Percentiles rank a stretch among this genome's conserved stretches.
These are phyloP conservation scores for Penicillium manginii DNA, from an alignment of 495 filamentous ascomycete species.

Conservation along the genomic window DNA sequence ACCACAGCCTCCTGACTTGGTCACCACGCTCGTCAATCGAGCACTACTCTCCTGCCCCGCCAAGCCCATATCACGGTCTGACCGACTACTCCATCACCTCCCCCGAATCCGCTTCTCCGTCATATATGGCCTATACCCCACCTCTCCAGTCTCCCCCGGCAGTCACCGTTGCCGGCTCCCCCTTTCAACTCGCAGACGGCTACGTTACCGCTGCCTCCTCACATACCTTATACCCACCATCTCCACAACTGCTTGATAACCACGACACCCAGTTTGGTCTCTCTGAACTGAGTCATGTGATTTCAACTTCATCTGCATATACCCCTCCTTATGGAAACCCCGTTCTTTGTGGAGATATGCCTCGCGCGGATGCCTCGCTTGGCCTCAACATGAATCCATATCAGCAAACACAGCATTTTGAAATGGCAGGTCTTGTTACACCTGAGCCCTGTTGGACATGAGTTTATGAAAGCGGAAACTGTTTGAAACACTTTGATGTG, in stretches of 20 bases:
- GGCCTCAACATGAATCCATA: conserved; percentile 42
- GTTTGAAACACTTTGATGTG: not conserved
- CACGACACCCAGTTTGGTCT: conserved; percentile 32
- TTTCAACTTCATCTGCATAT: conserved; percentile 38
- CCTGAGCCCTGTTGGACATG: conserved; percentile 42
- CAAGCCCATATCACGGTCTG: conserved; percentile 43
- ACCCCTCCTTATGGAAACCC: conserved; percentile 41
- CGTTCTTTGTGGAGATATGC: conserved; percentile 31
- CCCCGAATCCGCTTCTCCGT: conserved; percentile 43
- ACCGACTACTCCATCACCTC: conserved; percentile 41
- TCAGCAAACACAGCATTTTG: conserved; percentile 35
- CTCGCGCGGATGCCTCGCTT: conserved; percentile 30
- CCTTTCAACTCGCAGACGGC: conserved; percentile 36
- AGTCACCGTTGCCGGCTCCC: conserved; percentile 41
- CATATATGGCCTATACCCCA: conserved; percentile 46
- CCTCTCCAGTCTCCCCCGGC: conserved; percentile 47
- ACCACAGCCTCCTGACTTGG: conserved; percentile 42
- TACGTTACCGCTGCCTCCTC: conserved; percentile 39
- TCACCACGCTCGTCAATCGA: conserved; percentile 46
- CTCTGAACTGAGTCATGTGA: conserved; percentile 33
- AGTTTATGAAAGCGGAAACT: conserved; percentile 6
- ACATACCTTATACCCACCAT: conserved; percentile 41
- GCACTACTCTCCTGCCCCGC: conserved; percentile 40
- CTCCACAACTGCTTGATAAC: conserved; percentile 42
- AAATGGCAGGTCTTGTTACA: conserved; percentile 32